Evolutionary conservation across 2,329 filamentous ascomycete species (phyloP).

Genomic region (Xylariaceae sp.): DNA sequence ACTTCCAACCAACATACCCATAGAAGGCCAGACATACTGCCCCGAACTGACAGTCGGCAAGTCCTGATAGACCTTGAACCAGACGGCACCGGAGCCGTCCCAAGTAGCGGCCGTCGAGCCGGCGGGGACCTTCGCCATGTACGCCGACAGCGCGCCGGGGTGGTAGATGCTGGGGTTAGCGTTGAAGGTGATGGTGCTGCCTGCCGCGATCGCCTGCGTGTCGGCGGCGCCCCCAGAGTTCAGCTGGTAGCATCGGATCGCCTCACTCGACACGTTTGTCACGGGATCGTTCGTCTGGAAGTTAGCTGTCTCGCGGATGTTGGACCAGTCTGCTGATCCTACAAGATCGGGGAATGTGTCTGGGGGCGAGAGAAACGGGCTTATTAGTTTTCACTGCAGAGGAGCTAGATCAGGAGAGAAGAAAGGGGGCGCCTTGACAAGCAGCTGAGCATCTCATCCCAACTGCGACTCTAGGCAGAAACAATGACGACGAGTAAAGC

Average conservation of each 20-base stretch:
- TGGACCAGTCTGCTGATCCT: constrained; percentile 26
- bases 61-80: constrained; percentile 43
- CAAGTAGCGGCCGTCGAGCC: constrained; percentile 35
- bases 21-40: constrained; percentile 36
- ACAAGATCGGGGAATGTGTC: constrained; percentile 31
- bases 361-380: constrained; percentile 4
- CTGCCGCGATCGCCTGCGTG: constrained; percentile 36
- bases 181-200: constrained; percentile 37
- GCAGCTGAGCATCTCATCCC: no score
- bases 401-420: not conserved
- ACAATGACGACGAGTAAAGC: no score
- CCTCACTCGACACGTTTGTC: constrained; percentile 35
- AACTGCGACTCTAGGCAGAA: no score
- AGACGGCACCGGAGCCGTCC: constrained; percentile 37
- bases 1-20: no score
- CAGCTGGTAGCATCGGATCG: constrained; percentile 41
- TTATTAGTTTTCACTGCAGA: not conserved
- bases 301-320: not conserved
- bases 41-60: constrained; percentile 31
- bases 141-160: constrained; percentile 37
- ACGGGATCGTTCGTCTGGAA: constrained; percentile 34
- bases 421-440: no score
- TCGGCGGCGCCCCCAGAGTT: constrained; percentile 31
- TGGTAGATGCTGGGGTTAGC: constrained; percentile 38
- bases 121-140: constrained; percentile 38